Conservation (phyloP, 2,329 filamentous ascomycete species). For the Elsinoe arachidis region DNA sequence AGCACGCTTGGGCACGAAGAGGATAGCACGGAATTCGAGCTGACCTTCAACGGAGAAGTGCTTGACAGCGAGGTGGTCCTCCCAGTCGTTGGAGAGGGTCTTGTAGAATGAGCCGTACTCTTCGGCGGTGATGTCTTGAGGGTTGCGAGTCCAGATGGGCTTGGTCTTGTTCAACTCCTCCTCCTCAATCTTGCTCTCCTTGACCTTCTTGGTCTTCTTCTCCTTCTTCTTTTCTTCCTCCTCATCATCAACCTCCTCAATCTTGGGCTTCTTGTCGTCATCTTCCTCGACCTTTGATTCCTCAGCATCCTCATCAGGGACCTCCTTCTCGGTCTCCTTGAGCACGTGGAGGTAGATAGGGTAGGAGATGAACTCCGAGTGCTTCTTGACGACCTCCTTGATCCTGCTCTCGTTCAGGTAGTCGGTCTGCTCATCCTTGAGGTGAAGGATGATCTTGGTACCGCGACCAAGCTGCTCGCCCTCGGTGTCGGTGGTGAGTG, state of each 20-base stretch:
- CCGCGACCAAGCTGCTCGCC: slow-evolving; percentile 86
- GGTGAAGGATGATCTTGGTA: slow-evolving; percentile 95
- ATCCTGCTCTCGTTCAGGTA: slow-evolving; percentile 98
- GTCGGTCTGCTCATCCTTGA: slow-evolving; percentile 98
- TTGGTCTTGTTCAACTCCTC: slow-evolving; percentile 99
- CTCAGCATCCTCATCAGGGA: slow-evolving; percentile 89
- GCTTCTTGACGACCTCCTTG: slow-evolving; percentile 99
- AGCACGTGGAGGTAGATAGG: slow-evolving; percentile 99
- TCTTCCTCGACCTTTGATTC: slow-evolving; percentile 60
- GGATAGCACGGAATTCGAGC: slow-evolving; percentile 99
- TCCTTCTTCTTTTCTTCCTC: slow-evolving; percentile 77
- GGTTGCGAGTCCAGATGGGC: slow-evolving; percentile 99
- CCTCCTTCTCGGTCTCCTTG: slow-evolving; percentile 99
- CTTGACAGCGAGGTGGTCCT: slow-evolving; percentile 98
- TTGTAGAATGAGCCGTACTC: slow-evolving; percentile 99
- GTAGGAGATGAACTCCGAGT: slow-evolving; percentile 99
- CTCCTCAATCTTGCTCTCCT: slow-evolving; percentile 97
- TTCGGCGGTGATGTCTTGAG: slow-evolving; percentile 85
- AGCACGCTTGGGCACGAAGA: slow-evolving; percentile 98
- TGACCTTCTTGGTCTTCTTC: slow-evolving; percentile 98
- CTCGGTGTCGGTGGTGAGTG: slow-evolving; percentile 79
- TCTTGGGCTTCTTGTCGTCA: slow-evolving; percentile 91
- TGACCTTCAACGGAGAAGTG: slow-evolving; percentile 99
- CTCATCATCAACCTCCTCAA: slow-evolving; percentile 69
- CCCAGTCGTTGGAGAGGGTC: slow-evolving; percentile 99